Evolutionary conservation across 768 basidiomycete species (phyloP), one percentile per base, ranked within the genome.

Genomic region (Pleurotus tuoliensis): DNA sequence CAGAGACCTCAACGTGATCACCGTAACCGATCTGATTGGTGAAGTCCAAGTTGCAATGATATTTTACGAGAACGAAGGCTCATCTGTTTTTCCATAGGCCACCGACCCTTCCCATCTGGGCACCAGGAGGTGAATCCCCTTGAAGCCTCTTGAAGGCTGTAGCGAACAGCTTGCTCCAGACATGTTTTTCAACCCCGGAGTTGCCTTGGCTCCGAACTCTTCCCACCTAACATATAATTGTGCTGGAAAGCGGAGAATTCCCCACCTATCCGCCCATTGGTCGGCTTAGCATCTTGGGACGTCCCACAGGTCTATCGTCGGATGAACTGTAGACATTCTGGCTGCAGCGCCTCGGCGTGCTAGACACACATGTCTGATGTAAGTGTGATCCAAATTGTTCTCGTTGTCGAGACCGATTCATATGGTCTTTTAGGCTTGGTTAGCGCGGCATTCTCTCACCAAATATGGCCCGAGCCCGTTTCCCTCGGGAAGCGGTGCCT

Each of bases 401-500:
- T 18, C 38, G 12, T 20, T 18, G 20, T 22, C 39, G 18, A 16
- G 22, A 37, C 11, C 39, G n/a, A 40, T 20, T 25, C 51, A 52
- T 52, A 41, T 52, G 51, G 41, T 47, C 15, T 24, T 39, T 22
- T 39, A 37, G 51, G 22, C 38, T 40, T 52, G 51, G 39, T 39
- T 40, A 37, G 51, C 51, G n/a, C 51, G 51, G 51, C 51, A 24
- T 52, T 41, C 41, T 52, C 51, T 39, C 51, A 52, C 51, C 51
- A 52, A 39, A 34, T 34, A 9, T 8, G 30, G 30, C n/a, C 27
- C 18, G 16, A 11, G 34, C 51, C 51, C 51, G 51, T 30, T 40
- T 52, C 38, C 34, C 38, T 52, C 51, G 51, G 51, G 51, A 40
- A 11, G 51, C 18, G 13, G 18, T 47, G n/a, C 13, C 24, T 40